These are phyloP conservation scores for Adansonia gregorii DNA, from an alignment of 441 rosid genomes.

Conservation along the genomic window DNA sequence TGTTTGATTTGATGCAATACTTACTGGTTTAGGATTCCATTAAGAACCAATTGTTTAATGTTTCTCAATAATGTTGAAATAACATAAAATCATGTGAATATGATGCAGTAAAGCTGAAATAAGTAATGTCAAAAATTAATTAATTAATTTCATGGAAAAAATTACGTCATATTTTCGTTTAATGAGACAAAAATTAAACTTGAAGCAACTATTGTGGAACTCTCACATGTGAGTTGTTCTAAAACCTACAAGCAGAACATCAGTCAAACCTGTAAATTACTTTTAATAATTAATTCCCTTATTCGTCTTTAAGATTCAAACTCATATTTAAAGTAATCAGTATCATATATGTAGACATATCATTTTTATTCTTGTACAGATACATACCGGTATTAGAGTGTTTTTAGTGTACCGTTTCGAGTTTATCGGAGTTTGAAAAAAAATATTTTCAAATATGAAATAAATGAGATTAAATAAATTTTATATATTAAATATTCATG, in stretches of 20 bases:
- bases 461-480: no score
- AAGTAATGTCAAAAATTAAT: not conserved
- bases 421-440: no score
- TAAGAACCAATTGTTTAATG: not conserved
- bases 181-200: not conserved
- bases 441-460: no score
- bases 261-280: no score
- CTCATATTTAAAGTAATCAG: no score
- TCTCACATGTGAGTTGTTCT: not conserved
- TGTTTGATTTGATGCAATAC: not conserved
- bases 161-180: not conserved
- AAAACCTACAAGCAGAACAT: not conserved
- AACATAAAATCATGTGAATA: not conserved
- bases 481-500: no score
- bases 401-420: no score
- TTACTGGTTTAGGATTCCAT: not conserved
- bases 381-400: no score
- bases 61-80: not conserved
- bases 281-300: not conserved
- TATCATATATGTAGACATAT: no score
- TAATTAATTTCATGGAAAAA: not conserved
- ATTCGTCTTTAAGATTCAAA: not conserved
- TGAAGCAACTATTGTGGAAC: conserved; percentile 7
- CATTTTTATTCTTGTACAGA: no score
- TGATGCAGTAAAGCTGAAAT: not conserved